Percentiles rank a stretch among this genome's conserved stretches.
These are phyloP conservation scores for Mycena galericulata DNA, from an alignment of 768 basidiomycete genomes.

Conservation along the genomic window DNA sequence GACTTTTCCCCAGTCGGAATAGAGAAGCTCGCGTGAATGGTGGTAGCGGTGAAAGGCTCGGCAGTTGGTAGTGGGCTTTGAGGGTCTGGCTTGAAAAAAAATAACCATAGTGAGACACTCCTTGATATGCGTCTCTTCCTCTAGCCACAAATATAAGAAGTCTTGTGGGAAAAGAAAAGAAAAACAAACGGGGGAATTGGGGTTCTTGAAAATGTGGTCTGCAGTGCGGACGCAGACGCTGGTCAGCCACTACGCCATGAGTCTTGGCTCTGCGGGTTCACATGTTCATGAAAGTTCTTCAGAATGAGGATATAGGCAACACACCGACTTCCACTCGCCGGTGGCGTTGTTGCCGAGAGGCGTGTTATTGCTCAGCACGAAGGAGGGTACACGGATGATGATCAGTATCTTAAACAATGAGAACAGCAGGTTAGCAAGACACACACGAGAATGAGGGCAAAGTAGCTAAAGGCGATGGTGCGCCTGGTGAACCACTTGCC, in stretches of 20 bases:
- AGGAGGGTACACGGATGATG: conserved; percentile 70
- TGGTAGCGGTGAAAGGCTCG: no score
- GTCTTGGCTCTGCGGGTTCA: conserved; percentile 17
- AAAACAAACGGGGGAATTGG: not conserved
- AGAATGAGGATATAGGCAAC: not conserved
- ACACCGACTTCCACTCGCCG: conserved; percentile 62
- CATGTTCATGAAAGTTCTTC: not conserved
- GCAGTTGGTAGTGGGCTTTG: not conserved
- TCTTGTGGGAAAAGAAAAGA: not conserved
- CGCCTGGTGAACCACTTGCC: conserved; percentile 84
- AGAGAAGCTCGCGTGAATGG: no score
- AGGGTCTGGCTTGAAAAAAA: conserved; percentile 34
- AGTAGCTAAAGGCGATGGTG: conserved; percentile 75
- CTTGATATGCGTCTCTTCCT: conserved; percentile 33
- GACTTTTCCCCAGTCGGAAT: no score
- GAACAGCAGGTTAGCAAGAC: conserved; percentile 12
- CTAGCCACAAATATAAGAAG: not conserved
- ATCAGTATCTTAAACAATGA: conserved; percentile 9
- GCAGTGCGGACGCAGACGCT: conserved; percentile 23
- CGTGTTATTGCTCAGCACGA: conserved; percentile 67
- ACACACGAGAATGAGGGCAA: conserved; percentile 60
- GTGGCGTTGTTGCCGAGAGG: conserved; percentile 76
- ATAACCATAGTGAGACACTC: conserved; percentile 20
- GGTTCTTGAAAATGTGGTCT: conserved; percentile 16
- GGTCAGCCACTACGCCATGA: conserved; percentile 17